Percentiles rank a stretch among this genome's conserved stretches.
phyloP scores from a whole-genome alignment of 768 basidiomycete genomes.

The Termitomyces sp. region DNA sequence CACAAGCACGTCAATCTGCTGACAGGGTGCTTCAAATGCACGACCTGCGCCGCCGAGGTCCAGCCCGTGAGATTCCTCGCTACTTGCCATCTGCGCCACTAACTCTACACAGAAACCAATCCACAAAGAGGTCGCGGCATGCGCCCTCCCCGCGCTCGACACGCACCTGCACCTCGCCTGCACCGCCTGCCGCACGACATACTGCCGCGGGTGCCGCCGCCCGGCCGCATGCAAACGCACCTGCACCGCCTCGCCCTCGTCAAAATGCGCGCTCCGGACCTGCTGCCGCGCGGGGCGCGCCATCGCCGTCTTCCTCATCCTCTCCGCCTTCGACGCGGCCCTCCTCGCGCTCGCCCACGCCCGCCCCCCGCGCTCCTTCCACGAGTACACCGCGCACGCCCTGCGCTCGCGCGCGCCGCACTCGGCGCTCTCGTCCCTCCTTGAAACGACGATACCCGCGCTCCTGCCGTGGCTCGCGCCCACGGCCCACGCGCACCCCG shows the following conservation, averaged over 20 bases:
- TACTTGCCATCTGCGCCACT: too few relatives aligned
- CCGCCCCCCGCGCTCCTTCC: background rate
- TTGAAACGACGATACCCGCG: background rate
- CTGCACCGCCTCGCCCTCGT: background rate
- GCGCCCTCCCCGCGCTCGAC: background rate
- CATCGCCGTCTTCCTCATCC: slow-evolving; percentile 9
- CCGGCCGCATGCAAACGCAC: slow-evolving; percentile 1
- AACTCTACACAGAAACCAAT: background rate
- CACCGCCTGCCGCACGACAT: slow-evolving; percentile 1
- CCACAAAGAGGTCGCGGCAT: background rate
- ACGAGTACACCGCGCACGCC: too few relatives aligned
- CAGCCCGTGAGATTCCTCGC: too few relatives aligned
- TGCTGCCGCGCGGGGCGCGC: slow-evolving; percentile 12
- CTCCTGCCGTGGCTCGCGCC: slow-evolving; percentile 5
- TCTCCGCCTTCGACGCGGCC: slow-evolving; percentile 8
- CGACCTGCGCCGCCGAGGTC: background rate
- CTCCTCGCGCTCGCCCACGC: background rate
- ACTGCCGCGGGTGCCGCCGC: slow-evolving; percentile 11
- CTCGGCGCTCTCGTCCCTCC: too few relatives aligned
- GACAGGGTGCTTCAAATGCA: slow-evolving; percentile 4
- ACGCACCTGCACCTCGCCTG: slow-evolving; percentile 8
- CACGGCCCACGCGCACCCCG: too few relatives aligned
- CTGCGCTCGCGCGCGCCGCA: too few relatives aligned
- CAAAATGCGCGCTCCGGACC: background rate
- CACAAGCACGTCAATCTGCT: slow-evolving; percentile 1